These are phyloP conservation scores for Serendipita sp. DNA, from an alignment of 768 basidiomycete genomes.

Conservation along the genomic window DNA sequence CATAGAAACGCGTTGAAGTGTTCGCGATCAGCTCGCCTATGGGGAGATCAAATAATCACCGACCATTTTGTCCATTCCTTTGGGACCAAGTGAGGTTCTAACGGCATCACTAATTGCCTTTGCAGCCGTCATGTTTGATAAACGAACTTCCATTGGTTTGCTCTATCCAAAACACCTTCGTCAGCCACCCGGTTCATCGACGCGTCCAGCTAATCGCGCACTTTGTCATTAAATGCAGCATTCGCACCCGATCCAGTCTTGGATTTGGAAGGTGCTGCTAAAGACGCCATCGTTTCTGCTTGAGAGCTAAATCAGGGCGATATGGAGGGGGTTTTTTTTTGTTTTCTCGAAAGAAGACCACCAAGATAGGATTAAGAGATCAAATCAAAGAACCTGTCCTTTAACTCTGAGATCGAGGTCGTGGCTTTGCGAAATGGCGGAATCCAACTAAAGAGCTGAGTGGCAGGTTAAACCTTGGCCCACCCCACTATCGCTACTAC, in stretches of 20 bases:
- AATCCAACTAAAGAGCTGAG: neutral
- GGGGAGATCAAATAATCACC: conserved; percentile 10
- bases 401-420: neutral
- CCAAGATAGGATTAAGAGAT: neutral
- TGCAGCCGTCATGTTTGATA: conserved; percentile 95
- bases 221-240: conserved; percentile 80
- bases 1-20: neutral
- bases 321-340: no score
- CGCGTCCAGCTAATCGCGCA: conserved; percentile 14
- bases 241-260: conserved; percentile 31
- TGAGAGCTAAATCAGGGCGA: no score
- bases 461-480: neutral
- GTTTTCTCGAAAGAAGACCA: no score
- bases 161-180: conserved; percentile 35
- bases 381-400: neutral
- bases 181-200: neutral
- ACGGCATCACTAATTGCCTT: conserved; percentile 98
- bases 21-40: neutral
- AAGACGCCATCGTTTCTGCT: neutral
- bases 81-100: conserved; percentile 85
- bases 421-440: neutral
- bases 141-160: conserved; percentile 93
- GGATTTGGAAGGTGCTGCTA: neutral
- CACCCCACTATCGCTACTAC: neutral
- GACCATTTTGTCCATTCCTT: conserved; percentile 99